Conservation (phyloP, 1,284 basidiomycete species). For the Boletellus sp. region DNA sequence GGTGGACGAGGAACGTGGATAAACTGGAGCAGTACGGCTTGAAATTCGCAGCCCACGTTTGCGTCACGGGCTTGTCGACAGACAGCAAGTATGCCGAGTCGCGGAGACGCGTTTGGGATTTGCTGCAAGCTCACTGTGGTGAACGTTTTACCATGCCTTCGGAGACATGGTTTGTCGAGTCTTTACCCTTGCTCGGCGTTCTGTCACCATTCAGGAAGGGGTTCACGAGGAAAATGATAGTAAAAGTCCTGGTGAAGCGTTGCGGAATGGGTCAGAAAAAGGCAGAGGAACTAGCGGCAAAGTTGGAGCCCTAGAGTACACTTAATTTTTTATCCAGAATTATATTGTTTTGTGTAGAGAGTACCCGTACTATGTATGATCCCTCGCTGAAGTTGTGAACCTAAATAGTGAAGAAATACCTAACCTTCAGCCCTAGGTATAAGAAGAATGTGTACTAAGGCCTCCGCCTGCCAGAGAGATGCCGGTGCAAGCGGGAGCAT, state of each 20-base stretch:
- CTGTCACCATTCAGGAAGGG: background rate
- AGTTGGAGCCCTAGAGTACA: background rate
- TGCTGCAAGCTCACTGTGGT: background rate
- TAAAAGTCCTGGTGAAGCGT: background rate
- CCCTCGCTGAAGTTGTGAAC: too few relatives aligned
- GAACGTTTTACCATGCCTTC: constrained; percentile 1
- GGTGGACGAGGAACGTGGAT: background rate
- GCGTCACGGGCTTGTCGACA: background rate
- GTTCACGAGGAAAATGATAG: background rate
- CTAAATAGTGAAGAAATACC: too few relatives aligned
- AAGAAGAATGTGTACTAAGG: too few relatives aligned
- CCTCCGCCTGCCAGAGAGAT: too few relatives aligned
- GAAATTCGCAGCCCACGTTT: background rate
- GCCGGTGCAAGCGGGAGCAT: too few relatives aligned
- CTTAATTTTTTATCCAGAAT: too few relatives aligned
- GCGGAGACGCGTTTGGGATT: background rate
- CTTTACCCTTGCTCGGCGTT: background rate
- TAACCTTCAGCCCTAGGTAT: too few relatives aligned
- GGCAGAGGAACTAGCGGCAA: background rate
- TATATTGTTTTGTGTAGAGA: too few relatives aligned
- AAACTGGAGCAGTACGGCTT: background rate
- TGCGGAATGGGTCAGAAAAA: background rate
- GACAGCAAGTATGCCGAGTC: background rate
- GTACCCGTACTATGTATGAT: too few relatives aligned
- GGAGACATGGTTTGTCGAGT: background rate